phyloP scores from a whole-genome alignment of 441 rosid species.

The Aquilaria agallochum region DNA sequence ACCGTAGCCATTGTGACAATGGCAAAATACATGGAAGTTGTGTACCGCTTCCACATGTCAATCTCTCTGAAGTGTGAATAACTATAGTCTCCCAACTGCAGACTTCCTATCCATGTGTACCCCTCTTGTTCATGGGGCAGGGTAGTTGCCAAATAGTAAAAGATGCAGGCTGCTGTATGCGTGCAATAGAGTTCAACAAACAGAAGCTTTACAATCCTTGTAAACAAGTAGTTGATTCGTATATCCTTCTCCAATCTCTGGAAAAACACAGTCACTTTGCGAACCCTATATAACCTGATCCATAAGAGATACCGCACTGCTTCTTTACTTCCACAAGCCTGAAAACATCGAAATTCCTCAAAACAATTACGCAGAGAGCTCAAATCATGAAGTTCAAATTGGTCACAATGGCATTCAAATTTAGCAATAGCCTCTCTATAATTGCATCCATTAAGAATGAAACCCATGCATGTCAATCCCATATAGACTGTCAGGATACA shows the following conservation, averaged over 20 bases:
- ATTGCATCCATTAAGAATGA: background rate
- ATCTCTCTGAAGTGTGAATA: conserved; percentile 78
- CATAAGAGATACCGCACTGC: conserved; percentile 76
- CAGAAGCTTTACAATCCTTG: conserved; percentile 80
- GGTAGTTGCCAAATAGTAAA: conserved; percentile 92
- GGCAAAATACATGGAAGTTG: conserved; percentile 87
- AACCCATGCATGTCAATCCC: background rate
- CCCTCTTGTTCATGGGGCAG: conserved; percentile 66
- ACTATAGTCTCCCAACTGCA: conserved; percentile 79
- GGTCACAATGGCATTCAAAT: background rate
- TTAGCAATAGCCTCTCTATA: too few relatives aligned
- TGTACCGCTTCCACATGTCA: conserved; percentile 86
- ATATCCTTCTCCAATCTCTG: conserved; percentile 74
- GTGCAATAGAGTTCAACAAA: conserved; percentile 89
- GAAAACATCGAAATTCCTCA: conserved; percentile 13
- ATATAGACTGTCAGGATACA: conserved; percentile 1
- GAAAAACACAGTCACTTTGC: conserved; percentile 55
- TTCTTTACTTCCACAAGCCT: conserved; percentile 71
- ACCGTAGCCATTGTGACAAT: conserved; percentile 96
- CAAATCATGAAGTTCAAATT: background rate
- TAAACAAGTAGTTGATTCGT: conserved; percentile 81
- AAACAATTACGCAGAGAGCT: conserved; percentile 2
- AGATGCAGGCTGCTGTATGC: conserved; percentile 95
- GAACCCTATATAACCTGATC: conserved; percentile 79
- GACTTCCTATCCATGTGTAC: conserved; percentile 97